Evolutionary conservation across 805 yeast species (phyloP).

Genomic region (Spathaspora passalidarum): DNA sequence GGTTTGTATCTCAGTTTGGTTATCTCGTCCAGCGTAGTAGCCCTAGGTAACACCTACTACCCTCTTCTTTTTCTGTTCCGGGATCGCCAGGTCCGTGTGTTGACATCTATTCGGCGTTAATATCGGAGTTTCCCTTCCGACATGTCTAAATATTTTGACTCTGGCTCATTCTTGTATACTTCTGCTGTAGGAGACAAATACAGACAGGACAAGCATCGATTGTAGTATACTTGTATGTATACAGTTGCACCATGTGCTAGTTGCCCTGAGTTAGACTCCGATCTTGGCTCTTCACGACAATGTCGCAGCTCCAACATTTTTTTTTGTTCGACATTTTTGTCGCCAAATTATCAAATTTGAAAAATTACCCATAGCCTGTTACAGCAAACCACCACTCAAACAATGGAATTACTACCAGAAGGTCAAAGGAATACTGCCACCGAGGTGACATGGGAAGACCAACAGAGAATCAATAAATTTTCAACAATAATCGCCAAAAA

Average conservation of each 20-base stretch:
- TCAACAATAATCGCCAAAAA: slow-evolving; percentile 76
- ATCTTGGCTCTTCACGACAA: not conserved
- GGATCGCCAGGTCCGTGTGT: not conserved
- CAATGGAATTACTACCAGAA: slow-evolving; percentile 50
- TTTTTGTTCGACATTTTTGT: not conserved
- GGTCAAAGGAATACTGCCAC: slow-evolving; percentile 50
- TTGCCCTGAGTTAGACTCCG: too few species aligned
- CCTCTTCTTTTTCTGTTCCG: not conserved
- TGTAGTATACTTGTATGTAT: too few species aligned
- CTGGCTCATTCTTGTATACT: too few species aligned
- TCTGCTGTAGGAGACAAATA: too few species aligned
- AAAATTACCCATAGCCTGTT: not conserved
- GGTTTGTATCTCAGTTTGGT: too few species aligned
- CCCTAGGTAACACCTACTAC: too few species aligned
- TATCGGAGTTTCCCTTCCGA: not conserved
- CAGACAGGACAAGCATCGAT: too few species aligned
- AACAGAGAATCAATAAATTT: slow-evolving; percentile 83
- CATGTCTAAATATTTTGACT: not conserved
- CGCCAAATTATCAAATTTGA: not conserved
- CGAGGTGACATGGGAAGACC: slow-evolving; percentile 81
- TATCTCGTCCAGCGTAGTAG: too few species aligned
- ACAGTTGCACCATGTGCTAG: too few species aligned
- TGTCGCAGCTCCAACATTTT: not conserved
- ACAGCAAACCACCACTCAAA: not conserved
- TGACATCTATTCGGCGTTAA: not conserved